Evolutionary conservation across 2,329 filamentous ascomycete genomes (phyloP).

Genomic region (Penicillium sp.): DNA sequence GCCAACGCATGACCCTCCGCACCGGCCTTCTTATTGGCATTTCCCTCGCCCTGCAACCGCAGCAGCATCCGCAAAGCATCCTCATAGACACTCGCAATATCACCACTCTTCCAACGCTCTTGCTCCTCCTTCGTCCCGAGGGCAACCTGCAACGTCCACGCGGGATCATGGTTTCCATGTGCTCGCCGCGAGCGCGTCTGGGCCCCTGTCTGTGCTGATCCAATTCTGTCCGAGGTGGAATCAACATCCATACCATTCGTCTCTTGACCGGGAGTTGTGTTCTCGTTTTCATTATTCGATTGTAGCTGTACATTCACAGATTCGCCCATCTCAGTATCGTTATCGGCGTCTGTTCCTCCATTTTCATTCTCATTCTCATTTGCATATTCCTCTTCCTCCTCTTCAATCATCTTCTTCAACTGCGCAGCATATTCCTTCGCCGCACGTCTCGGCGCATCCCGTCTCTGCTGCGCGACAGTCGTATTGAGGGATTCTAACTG

Average conservation of each 20-base stretch:
- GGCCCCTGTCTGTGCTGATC: neutral
- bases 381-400: constrained; percentile 53
- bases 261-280: constrained; percentile 2
- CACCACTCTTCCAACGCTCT: constrained; percentile 42
- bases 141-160: constrained; percentile 34
- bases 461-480: constrained; percentile 46
- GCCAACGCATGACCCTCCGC: constrained; percentile 40
- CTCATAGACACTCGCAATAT: constrained; percentile 44
- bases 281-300: neutral
- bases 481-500: constrained; percentile 49
- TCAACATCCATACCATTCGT: constrained; percentile 33
- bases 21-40: constrained; percentile 19
- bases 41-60: constrained; percentile 38
- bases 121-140: constrained; percentile 34
- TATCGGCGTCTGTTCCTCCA: constrained; percentile 41
- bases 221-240: constrained; percentile 4
- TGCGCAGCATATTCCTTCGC: constrained; percentile 40
- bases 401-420: constrained; percentile 34
- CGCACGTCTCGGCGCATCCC: constrained; percentile 44
- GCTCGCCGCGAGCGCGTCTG: neutral
- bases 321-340: constrained; percentile 27
- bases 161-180: constrained; percentile 7
- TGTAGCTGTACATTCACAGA: constrained; percentile 8
- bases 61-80: constrained; percentile 40
- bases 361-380: constrained; percentile 52